Evolutionary conservation across 2,329 filamentous ascomycete genomes (phyloP).

Genomic region (Colletotrichum echinochloae): DNA sequence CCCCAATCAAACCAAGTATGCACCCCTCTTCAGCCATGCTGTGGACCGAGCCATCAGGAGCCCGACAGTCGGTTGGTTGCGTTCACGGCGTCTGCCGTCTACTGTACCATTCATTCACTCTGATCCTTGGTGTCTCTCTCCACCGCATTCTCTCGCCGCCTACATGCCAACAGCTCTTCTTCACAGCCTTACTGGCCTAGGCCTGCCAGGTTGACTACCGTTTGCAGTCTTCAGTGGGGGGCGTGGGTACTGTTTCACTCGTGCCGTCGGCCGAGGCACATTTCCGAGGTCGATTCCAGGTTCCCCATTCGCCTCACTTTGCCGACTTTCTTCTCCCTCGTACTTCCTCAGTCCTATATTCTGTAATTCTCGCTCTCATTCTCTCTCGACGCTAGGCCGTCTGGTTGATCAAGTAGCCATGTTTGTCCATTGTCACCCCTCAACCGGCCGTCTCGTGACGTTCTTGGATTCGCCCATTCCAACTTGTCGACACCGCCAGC

Average conservation of each 20-base stretch:
- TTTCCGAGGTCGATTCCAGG: constrained; percentile 1
- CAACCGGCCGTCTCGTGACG: constrained; percentile 21
- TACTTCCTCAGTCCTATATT: background rate
- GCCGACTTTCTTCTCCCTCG: background rate
- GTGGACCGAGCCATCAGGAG: constrained; percentile 19
- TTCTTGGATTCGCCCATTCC: background rate
- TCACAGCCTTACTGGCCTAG: background rate
- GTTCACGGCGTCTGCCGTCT: background rate
- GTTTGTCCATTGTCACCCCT: constrained; percentile 17
- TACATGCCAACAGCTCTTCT: constrained; percentile 10
- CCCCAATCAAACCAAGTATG: constrained; percentile 5
- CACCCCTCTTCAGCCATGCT: background rate
- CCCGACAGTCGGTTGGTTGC: background rate
- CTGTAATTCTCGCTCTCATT: background rate
- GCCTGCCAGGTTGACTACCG: background rate
- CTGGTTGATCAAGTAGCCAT: background rate
- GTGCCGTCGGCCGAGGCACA: constrained; percentile 18
- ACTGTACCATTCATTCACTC: background rate
- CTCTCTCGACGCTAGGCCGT: background rate
- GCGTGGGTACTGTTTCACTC: constrained; percentile 23
- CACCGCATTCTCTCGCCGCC: background rate
- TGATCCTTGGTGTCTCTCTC: too few relatives aligned
- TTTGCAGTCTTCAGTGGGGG: background rate
- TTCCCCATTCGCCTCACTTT: constrained; percentile 24
- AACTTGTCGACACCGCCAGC: constrained; percentile 24